A percentile compares a stretch with the other conserved stretches of the same genome.
Evolutionary conservation across 805 yeast genomes (phyloP).

Genomic region (Candida endomychidarum): DNA sequence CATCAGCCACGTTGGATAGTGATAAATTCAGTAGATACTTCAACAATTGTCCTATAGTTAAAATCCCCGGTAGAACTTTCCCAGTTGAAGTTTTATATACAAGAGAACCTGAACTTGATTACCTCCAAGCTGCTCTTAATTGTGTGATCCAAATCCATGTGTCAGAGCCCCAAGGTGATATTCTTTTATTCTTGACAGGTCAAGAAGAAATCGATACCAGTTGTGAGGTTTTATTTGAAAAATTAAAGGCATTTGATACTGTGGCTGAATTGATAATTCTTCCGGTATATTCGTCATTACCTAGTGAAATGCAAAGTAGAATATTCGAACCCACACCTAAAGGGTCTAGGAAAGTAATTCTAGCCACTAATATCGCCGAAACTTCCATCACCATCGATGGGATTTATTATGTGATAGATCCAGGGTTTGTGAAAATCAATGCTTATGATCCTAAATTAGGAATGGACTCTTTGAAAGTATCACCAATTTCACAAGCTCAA

Average conservation of each 20-base stretch:
- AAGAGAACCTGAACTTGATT: slow-evolving; percentile 81
- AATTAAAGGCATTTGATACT: slow-evolving; percentile 56
- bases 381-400: slow-evolving; percentile 97
- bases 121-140: slow-evolving; percentile 78
- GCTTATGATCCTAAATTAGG: slow-evolving; percentile 86
- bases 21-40: slow-evolving; percentile 81
- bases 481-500: slow-evolving; percentile 92
- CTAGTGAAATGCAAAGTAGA: slow-evolving; percentile 83
- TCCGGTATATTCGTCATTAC: slow-evolving; percentile 90
- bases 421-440: slow-evolving; percentile 90
- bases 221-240: slow-evolving; percentile 68
- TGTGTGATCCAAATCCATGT: slow-evolving; percentile 84
- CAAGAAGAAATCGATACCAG: slow-evolving; percentile 94
- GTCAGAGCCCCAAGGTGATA: slow-evolving; percentile 76
- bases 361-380: slow-evolving; percentile 97
- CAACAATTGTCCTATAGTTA: slow-evolving; percentile 74
- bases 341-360: slow-evolving; percentile 81
- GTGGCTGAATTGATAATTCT: slow-evolving; percentile 68
- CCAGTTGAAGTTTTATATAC: slow-evolving; percentile 87
- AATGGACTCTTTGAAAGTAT: slow-evolving; percentile 81
- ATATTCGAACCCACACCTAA: slow-evolving; percentile 88
- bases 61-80: slow-evolving; percentile 85
- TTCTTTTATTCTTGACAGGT: slow-evolving; percentile 82
- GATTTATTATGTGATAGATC: slow-evolving; percentile 85
- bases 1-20: slow-evolving; percentile 93